Conservation (phyloP, 345 rosid species). For the Gossypium sturtianum region DNA sequence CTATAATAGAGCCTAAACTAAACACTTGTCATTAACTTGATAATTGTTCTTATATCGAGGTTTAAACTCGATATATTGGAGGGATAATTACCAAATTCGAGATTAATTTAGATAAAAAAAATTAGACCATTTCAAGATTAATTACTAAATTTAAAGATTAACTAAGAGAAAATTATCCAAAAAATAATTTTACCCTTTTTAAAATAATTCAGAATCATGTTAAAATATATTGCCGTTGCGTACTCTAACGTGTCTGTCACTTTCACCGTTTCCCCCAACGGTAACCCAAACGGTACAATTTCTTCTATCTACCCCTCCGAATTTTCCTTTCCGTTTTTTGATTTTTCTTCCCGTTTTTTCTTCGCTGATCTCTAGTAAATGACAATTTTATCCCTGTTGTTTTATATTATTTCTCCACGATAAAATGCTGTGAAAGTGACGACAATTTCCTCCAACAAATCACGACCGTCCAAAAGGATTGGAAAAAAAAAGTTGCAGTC, state of each 20-base stretch:
- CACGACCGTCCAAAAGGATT: slow-evolving; percentile 20
- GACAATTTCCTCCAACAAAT: neutral
- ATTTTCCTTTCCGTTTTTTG: neutral
- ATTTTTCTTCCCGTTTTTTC: too few species aligned
- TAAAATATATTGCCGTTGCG: slow-evolving; percentile 18
- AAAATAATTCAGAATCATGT: too few species aligned
- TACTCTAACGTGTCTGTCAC: slow-evolving; percentile 8
- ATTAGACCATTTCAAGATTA: too few species aligned
- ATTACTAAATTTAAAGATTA: too few species aligned
- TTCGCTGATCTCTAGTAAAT: neutral
- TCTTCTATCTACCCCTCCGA: neutral
- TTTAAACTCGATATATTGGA: too few species aligned
- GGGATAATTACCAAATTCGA: fast-evolving
- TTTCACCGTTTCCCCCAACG: slow-evolving; percentile 26
- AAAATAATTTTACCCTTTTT: too few species aligned
- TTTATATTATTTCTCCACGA: neutral
- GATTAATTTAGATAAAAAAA: too few species aligned
- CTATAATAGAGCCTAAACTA: fast-evolving
- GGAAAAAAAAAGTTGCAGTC: neutral
- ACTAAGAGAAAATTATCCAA: too few species aligned
- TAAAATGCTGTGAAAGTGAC: neutral
- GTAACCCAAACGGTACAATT: slow-evolving; percentile 24
- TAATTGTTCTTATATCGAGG: too few species aligned
- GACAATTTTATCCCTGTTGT: slow-evolving; percentile 12
- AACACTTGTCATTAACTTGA: too few species aligned